phyloP scores from a whole-genome alignment of 768 basidiomycete genomes.

The Asterophora parasitica region DNA sequence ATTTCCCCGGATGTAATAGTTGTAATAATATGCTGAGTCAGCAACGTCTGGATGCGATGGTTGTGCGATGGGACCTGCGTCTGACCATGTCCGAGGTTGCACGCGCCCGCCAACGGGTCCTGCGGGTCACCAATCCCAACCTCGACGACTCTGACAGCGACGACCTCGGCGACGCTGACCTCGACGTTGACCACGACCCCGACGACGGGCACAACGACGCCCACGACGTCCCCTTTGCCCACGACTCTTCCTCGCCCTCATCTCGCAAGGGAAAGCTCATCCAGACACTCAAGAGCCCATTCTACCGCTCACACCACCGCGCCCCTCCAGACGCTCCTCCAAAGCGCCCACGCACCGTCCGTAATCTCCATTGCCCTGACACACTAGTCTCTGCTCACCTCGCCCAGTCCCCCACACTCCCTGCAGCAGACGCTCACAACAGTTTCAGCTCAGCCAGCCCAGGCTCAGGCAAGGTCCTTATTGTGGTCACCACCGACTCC shows the following conservation, averaged over 20 bases:
- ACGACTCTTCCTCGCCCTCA: too few species aligned
- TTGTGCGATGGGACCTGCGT: background rate
- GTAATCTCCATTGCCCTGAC: slow-evolving; percentile 17
- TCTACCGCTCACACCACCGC: slow-evolving; percentile 23
- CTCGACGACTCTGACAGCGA: slow-evolving; percentile 35
- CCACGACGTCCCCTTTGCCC: too few species aligned
- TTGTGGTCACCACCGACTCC: slow-evolving; percentile 75
- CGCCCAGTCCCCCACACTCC: slow-evolving; percentile 36
- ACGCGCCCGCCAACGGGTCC: slow-evolving; percentile 35
- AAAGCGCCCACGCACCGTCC: slow-evolving; percentile 32
- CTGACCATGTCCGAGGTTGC: slow-evolving; percentile 57
- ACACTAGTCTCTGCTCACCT: slow-evolving; percentile 4
- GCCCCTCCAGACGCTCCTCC: slow-evolving; percentile 15
- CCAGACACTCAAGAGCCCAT: slow-evolving; percentile 29
- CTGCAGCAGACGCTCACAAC: slow-evolving; percentile 31
- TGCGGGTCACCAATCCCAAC: slow-evolving; percentile 60
- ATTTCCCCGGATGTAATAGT: slow-evolving; percentile 75
- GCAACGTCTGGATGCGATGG: slow-evolving; percentile 1
- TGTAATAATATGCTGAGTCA: slow-evolving; percentile 4
- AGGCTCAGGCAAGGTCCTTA: slow-evolving; percentile 37
- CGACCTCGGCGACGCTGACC: slow-evolving; percentile 14
- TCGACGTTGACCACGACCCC: too few species aligned
- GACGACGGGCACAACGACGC: too few species aligned
- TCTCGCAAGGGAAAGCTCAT: slow-evolving; percentile 31
- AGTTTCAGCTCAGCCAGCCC: slow-evolving; percentile 25